Evolutionary conservation across 495 filamentous ascomycete species (phyloP).

Genomic region (Penicillium canescens): DNA sequence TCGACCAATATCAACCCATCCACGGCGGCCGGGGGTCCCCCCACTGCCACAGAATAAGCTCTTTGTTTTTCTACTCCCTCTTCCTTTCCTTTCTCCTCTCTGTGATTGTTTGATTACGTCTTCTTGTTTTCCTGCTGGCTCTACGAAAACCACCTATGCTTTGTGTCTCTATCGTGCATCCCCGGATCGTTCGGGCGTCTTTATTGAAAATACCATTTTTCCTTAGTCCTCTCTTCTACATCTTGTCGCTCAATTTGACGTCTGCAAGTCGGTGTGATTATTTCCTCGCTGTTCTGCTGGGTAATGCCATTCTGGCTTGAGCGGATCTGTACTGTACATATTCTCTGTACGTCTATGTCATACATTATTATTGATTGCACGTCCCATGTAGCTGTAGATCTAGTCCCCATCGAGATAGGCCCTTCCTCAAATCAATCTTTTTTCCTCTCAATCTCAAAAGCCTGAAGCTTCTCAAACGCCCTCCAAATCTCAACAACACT

Average conservation of each 20-base stretch:
- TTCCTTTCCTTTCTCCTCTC: constrained; percentile 2
- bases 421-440: too few species aligned
- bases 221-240: constrained; percentile 7
- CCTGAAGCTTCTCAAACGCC: too few species aligned
- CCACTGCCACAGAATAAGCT: constrained; percentile 26
- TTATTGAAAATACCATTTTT: constrained; percentile 30
- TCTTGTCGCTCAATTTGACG: constrained; percentile 4
- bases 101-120: background rate
- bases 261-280: background rate
- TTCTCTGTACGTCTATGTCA: constrained; percentile 3
- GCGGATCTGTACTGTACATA: constrained; percentile 3
- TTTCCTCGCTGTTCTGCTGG: background rate
- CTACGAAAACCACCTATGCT: constrained; percentile 1
- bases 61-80: background rate
- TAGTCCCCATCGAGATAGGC: background rate
- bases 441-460: too few species aligned
- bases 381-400: too few species aligned
- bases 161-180: constrained; percentile 22
- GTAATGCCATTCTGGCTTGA: background rate
- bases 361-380: background rate
- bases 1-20: constrained; percentile 28
- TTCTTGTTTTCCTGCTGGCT: constrained; percentile 5
- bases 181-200: constrained; percentile 31
- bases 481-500: too few species aligned
- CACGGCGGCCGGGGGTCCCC: constrained; percentile 16